Percentiles rank a stretch among this genome's conserved stretches.
These are phyloP conservation scores for Trichoderma hamatum DNA, from an alignment of 2,329 filamentous ascomycete species.

Conservation along the genomic window DNA sequence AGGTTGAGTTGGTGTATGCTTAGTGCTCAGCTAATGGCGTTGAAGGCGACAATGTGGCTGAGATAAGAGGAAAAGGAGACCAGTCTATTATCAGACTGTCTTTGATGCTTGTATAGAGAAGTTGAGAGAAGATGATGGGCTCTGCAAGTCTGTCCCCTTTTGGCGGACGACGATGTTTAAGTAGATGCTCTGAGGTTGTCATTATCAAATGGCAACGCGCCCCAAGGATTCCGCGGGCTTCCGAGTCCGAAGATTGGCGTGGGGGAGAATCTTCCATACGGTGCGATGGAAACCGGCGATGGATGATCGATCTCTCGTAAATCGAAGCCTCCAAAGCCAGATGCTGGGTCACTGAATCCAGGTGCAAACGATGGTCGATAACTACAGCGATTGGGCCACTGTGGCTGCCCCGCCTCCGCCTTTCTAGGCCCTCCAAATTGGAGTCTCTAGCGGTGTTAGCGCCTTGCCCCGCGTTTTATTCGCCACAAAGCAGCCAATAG, in stretches of 20 bases:
- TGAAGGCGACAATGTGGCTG: neutral
- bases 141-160: neutral
- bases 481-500: neutral
- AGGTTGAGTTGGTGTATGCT: neutral
- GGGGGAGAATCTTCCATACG: neutral
- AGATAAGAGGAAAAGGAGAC: neutral
- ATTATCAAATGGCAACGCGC: neutral
- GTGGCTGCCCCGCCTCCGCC: no score
- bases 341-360: neutral
- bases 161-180: constrained; percentile 8
- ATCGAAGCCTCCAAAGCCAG: neutral
- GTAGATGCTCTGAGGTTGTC: constrained; percentile 1
- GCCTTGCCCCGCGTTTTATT: constrained; percentile 19
- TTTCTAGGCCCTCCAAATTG: no score
- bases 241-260: neutral
- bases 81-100: neutral
- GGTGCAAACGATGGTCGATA: neutral
- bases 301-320: neutral
- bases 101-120: neutral
- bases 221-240: neutral
- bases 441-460: neutral
- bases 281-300: neutral
- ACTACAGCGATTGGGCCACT: neutral
- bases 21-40: neutral
- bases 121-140: neutral